Evolutionary conservation across 2,329 filamentous ascomycete species (phyloP).

Genomic region (Blumeria graminis): DNA sequence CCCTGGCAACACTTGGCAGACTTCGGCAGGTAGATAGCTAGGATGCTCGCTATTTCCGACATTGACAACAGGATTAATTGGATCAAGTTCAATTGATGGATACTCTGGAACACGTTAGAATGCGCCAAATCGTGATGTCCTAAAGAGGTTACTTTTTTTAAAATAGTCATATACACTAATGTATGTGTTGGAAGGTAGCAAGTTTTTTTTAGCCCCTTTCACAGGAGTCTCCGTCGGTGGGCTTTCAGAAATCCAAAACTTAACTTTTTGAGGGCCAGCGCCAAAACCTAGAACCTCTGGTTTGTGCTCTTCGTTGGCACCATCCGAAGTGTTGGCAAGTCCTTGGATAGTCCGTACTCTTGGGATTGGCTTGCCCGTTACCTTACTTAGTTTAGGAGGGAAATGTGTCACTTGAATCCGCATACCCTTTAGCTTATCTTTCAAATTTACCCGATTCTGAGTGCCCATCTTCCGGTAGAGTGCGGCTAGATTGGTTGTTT

Average conservation of each 20-base stretch:
- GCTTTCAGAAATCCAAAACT: conserved; percentile 26
- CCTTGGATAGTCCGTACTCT: conserved; percentile 22
- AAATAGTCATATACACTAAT: conserved; percentile 32
- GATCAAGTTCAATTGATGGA: conserved; percentile 23
- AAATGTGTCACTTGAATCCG: conserved; percentile 19
- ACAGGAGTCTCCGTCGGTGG: neutral
- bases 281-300: conserved; percentile 17
- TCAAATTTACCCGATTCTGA: conserved; percentile 6
- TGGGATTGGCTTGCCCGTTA: conserved; percentile 14
- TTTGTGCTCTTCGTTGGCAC: conserved; percentile 13
- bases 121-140: too few species aligned
- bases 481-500: conserved; percentile 18
- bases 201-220: conserved; percentile 14
- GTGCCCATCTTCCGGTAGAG: conserved; percentile 17
- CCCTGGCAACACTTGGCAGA: conserved; percentile 36
- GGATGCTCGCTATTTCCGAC: conserved; percentile 32
- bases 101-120: conserved; percentile 15
- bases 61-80: conserved; percentile 35
- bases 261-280: conserved; percentile 26
- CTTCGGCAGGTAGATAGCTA: conserved; percentile 39
- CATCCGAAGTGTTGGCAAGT: conserved; percentile 20
- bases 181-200: conserved; percentile 16
- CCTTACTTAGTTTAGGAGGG: conserved; percentile 14
- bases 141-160: conserved; percentile 19
- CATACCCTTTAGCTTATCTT: conserved; percentile 17